Evolutionary conservation across 768 basidiomycete species (phyloP), one percentile per base, ranked within the genome.

Genomic region (Panaeolus cyanescens): DNA sequence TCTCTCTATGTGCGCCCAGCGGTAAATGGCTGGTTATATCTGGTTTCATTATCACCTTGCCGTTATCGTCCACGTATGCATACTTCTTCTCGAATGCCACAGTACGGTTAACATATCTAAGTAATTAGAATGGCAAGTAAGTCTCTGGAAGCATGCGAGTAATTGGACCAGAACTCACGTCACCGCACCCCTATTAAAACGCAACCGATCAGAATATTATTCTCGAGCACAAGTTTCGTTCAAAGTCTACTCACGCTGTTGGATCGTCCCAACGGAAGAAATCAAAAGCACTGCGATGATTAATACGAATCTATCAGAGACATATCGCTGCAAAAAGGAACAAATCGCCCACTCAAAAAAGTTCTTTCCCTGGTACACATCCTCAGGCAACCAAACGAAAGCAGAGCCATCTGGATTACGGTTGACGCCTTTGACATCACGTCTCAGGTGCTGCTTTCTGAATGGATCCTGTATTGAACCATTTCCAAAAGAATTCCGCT

Each of bases 21-120:
- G 79, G 68, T 28, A 93, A 73, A 73, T 74, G 77, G 13, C 80
- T 87, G 1, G 81, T 87, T 65, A 91, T 80, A 61, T 93, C 92
- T n/a, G 89, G 90, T 71, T 88, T 86, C 90, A 93, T 92, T 25
- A 92, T 78, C 19, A 89, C 88, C 36, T 80, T 81, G 30, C 82
- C 83, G 66, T 88, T 78, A n/a, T 79, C 77, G 8, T 82, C 75
- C 15, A 89, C 81, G 69, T 80, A 91, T 6, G 83, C 83, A 4
- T 92, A 79, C 25, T 80, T 75, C 56, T 80, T 74, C 5, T 73
- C 68, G 63, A 88, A 81, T 2, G 91, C 91, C 40, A 77, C 80
- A n/a, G 72, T 72, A 58, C 72, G 59, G 67, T 89, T 77, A 42
- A 91, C 85, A 71, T 89, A 93, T 61, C 70, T 70, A 28, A 4